These are phyloP conservation scores for Blumeriella jaapii DNA, from an alignment of 2,329 filamentous ascomycete genomes.

Conservation along the genomic window DNA sequence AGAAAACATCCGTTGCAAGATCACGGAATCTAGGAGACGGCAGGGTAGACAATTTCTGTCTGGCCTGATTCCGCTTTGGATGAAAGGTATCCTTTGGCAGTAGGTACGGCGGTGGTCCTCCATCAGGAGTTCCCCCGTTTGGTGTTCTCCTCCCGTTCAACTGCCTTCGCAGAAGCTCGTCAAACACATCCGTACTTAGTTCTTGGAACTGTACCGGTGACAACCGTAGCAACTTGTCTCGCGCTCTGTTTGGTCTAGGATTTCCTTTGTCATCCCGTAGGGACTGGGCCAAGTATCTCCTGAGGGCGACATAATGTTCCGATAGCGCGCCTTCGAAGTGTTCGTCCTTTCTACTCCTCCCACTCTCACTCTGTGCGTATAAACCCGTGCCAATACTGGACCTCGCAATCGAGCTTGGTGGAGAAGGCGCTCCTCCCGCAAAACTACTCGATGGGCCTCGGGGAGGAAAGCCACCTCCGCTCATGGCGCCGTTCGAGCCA, in stretches of 20 bases:
- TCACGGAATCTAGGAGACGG: constrained; percentile 81
- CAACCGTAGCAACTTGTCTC: constrained; percentile 85
- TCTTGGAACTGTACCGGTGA: constrained; percentile 93
- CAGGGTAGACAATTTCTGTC: constrained; percentile 85
- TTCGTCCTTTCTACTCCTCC: constrained; percentile 54
- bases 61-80: constrained; percentile 94
- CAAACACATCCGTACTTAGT: constrained; percentile 93
- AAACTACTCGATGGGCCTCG: constrained; percentile 30
- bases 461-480: constrained; percentile 45
- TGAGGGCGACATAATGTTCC: constrained; percentile 74
- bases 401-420: constrained; percentile 75
- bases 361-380: constrained; percentile 56
- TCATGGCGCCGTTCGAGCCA: constrained; percentile 48
- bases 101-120: constrained; percentile 57
- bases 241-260: constrained; percentile 72
- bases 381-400: constrained; percentile 70
- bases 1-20: constrained; percentile 90
- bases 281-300: constrained; percentile 50
- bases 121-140: constrained; percentile 36
- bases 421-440: constrained; percentile 48
- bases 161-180: constrained; percentile 84
- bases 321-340: constrained; percentile 50
- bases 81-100: constrained; percentile 84
- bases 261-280: constrained; percentile 65
- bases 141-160: constrained; percentile 45